Base-by-base conservation (phyloP, 1,284 basidiomycete genomes). In the Fomes fomentarius region DNA sequence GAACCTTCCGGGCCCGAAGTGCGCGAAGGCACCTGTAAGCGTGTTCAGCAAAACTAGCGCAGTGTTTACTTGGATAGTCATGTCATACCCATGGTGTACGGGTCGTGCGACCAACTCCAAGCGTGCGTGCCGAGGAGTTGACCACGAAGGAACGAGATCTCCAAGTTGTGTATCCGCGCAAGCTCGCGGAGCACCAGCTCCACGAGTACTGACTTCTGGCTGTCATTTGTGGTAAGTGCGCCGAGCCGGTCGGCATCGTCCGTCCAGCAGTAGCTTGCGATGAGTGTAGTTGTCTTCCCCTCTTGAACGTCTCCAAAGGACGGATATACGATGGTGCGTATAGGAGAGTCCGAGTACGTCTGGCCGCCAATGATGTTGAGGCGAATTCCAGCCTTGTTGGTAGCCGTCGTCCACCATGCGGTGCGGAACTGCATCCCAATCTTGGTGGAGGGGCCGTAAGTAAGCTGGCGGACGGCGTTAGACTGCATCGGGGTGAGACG, bases 371-470 rank as follows among this genome's bases (percentile, higher is more conserved):
- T 12, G 28, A 30, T 30, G 28, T 30, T 30, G 28, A 30, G 28
- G 7, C 7, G 6, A 30, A 30, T 12, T 30, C 28, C 28, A 12
- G 28, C 28, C 7, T 12, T 6, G 12, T 30, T 30, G 7, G 28
- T 30, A 6, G 28, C 28, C 6, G 28, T 30, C 28, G 28, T 30
- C 28, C 28, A 30, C 28, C 28, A 30, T 12, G 28, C 28, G 28
- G 28, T 7, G 28, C 28, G 28, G 28, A 30, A 30, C 7, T 30
- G 28, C 28, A 30, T 30, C 28, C 28, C 28, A 12, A 30, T 12
- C 28, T 30, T 30, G 12, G 12, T 12, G 6, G 28, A 30, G 7
- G 28, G 28, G 28, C 93, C 35, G 35, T 19, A 19, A 37, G 35
- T n/a, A 15, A 37, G 35, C 15, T 37, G 35, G 35, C 14, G 35